A percentile compares a stretch with the other conserved stretches of the same genome.
Evolutionary conservation across 1,284 basidiomycete genomes (phyloP).

Genomic region (Gomphus bonarii): DNA sequence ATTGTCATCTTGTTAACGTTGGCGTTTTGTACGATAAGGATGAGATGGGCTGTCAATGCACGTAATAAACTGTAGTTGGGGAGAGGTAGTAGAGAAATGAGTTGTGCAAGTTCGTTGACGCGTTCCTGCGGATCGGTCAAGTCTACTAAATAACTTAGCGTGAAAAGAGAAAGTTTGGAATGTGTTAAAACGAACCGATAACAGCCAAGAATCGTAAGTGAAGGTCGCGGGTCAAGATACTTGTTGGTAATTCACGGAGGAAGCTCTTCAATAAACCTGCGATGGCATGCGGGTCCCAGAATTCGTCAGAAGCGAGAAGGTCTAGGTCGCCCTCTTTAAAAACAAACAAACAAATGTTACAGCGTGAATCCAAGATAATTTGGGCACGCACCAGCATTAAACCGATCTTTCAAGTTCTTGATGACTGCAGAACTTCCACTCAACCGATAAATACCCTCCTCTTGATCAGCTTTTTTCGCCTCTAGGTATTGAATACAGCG

Average conservation of each 20-base stretch:
- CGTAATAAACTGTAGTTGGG: slow-evolving; percentile 92
- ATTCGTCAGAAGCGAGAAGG: slow-evolving; percentile 75
- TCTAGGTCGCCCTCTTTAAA: slow-evolving; percentile 82
- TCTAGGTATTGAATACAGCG: slow-evolving; percentile 88
- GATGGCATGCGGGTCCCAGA: slow-evolving; percentile 92
- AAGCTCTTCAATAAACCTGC: slow-evolving; percentile 87
- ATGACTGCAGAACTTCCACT: slow-evolving; percentile 91
- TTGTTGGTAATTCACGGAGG: slow-evolving; percentile 82
- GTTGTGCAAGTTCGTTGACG: slow-evolving; percentile 74
- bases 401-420: slow-evolving; percentile 87
- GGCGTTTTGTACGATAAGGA: slow-evolving; percentile 88
- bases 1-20: slow-evolving; percentile 96
- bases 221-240: slow-evolving; percentile 84
- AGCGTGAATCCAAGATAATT: slow-evolving; percentile 1
- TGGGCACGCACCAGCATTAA: slow-evolving; percentile 64
- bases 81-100: slow-evolving; percentile 82
- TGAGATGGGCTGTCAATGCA: slow-evolving; percentile 90
- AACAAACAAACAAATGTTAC: slow-evolving; percentile 8
- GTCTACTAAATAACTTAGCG: slow-evolving; percentile 36
- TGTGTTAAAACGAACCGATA: slow-evolving; percentile 55
- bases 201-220: slow-evolving; percentile 84
- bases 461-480: slow-evolving; percentile 84
- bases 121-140: slow-evolving; percentile 82
- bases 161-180: neutral
- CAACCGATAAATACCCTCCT: slow-evolving; percentile 96